Evolutionary conservation across 2,329 filamentous ascomycete species (phyloP), one percentile per base, ranked within the genome.

Genomic region (Alternaria ethzedia): DNA sequence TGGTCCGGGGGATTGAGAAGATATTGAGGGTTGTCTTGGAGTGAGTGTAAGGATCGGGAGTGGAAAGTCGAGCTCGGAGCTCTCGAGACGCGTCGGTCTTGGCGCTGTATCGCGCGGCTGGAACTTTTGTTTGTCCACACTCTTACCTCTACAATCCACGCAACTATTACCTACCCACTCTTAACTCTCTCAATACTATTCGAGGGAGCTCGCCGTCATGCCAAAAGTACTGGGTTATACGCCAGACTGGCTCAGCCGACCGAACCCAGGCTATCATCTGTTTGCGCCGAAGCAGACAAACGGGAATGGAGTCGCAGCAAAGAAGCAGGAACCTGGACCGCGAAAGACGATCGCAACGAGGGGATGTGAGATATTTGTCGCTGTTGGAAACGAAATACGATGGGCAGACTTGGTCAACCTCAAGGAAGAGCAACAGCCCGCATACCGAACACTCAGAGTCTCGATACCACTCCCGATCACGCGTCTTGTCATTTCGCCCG

Each of bases 301-400:
- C 36, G 78, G 63, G 15, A 75, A 74, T 75, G 68, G 65, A 68
- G 56, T 62, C 25, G 75, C 65, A 67, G 65, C 69, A 70, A 66
- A 62, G 62, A 67, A 73, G 61, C 66, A 73, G 51, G 70, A 70
- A 30, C 56, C 67, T n/a, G 80, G 84, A 3, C 81, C 87, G 1
- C 80, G 77, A 20, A 83, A 83, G 67, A 94, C 89, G 0, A 90
- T 98, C 72, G 94, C 94, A 10, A 89, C 88, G 54, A 86, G 95
- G 63, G 94, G 92, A 15, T 93, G 92, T 1, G 94, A 99, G 75
- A 84, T 98, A 10, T 98, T 98, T 77, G 89, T 93, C 12, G 94
- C 94, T 20, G 90, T 91, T 44, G 94, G 94, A 52, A 94, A 91
- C 72, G 93, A 98, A 80, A 91, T 99, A 65, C 87, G 94, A 79